phyloP scores from a whole-genome alignment of 2,329 filamentous ascomycete genomes.

The Hypoxylon sp. region DNA sequence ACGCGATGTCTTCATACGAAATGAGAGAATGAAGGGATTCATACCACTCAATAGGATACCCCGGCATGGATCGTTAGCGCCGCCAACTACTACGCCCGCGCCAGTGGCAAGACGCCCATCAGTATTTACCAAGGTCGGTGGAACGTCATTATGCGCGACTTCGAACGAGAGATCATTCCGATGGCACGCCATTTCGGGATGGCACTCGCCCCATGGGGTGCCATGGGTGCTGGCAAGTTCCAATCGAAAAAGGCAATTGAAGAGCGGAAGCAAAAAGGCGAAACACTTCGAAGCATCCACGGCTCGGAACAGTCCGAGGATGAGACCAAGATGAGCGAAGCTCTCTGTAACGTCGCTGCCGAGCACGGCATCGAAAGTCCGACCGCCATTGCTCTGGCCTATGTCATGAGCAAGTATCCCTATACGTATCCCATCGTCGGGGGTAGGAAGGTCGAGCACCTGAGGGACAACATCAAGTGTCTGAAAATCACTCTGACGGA shows the following conservation, averaged over 20 bases:
- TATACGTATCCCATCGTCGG: conserved; percentile 68
- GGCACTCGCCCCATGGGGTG: conserved; percentile 73
- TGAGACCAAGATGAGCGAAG: conserved; percentile 68
- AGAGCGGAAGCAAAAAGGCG: conserved; percentile 54
- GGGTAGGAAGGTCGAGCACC: conserved; percentile 65
- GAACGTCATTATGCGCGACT: conserved; percentile 55
- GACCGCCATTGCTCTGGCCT: conserved; percentile 70
- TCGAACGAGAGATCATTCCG: conserved; percentile 62
- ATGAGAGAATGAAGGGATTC: neutral
- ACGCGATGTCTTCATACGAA: conserved; percentile 1
- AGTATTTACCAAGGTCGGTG: conserved; percentile 60
- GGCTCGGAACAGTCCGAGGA: conserved; percentile 60
- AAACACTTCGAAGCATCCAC: conserved; percentile 51
- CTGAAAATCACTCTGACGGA: conserved; percentile 63
- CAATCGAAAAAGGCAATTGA: conserved; percentile 57
- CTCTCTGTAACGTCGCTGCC: conserved; percentile 71
- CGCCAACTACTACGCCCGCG: conserved; percentile 58
- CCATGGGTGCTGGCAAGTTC: conserved; percentile 65
- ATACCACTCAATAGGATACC: conserved; percentile 49
- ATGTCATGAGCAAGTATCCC: conserved; percentile 63
- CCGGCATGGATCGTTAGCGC: conserved; percentile 60
- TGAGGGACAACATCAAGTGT: conserved; percentile 68
- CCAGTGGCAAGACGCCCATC: conserved; percentile 57
- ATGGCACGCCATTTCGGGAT: conserved; percentile 61
- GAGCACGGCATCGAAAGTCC: conserved; percentile 68